Percentiles rank a stretch among this genome's conserved stretches.
phyloP scores from a whole-genome alignment of 1,284 basidiomycete genomes.

The Ustilago loliicola region DNA sequence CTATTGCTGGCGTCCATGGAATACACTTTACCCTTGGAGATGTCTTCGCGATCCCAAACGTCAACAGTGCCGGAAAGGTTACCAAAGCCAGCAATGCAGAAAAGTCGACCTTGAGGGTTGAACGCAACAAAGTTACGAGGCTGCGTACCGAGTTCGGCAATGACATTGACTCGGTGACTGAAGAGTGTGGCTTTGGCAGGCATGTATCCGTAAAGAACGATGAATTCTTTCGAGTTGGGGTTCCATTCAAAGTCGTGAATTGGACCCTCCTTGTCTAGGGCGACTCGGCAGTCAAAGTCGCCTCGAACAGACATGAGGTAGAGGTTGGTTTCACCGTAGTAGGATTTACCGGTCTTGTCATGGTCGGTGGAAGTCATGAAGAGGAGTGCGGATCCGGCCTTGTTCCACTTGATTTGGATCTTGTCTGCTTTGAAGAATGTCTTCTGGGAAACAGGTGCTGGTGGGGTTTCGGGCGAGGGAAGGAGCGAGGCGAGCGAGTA shows the following conservation, averaged over 20 bases:
- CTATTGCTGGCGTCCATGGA: constrained; percentile 94
- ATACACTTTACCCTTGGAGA: constrained; percentile 79
- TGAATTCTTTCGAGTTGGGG: constrained; percentile 92
- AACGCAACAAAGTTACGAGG: constrained; percentile 93
- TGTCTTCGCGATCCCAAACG: constrained; percentile 87
- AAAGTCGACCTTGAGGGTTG: constrained; percentile 91
- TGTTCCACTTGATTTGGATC: constrained; percentile 95
- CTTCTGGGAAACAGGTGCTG: constrained; percentile 76
- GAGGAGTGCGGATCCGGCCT: constrained; percentile 79
- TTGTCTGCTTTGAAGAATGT: constrained; percentile 97
- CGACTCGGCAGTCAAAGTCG: constrained; percentile 91
- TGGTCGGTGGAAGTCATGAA: constrained; percentile 95
- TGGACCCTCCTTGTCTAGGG: constrained; percentile 95
- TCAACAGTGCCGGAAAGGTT: constrained; percentile 95
- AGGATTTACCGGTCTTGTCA: constrained; percentile 95
- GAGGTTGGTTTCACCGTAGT: constrained; percentile 96
- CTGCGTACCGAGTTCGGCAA: constrained; percentile 90
- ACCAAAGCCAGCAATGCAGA: constrained; percentile 93
- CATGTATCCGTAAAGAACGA: constrained; percentile 97
- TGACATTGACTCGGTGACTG: constrained; percentile 86
- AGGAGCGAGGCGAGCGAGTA: constrained; percentile 80
- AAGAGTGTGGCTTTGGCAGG: constrained; percentile 93
- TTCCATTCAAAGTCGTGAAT: constrained; percentile 98
- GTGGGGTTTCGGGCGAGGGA: constrained; percentile 77
- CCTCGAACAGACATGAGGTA: constrained; percentile 95